Conservation (phyloP, 2,329 filamentous ascomycete genomes). For the Diplodia sapinea region DNA sequence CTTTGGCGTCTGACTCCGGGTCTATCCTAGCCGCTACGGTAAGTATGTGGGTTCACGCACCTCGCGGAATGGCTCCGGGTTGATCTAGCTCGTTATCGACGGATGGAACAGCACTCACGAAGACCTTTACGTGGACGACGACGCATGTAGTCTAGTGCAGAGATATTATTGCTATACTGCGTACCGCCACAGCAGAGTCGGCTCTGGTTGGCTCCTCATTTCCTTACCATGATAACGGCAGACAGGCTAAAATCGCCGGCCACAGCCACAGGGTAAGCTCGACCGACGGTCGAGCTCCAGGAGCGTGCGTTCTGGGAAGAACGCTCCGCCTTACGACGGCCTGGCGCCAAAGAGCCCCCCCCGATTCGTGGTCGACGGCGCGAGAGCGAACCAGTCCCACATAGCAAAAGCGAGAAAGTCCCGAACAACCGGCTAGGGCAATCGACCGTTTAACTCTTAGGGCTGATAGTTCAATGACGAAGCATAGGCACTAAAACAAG, state of each 20-base stretch:
- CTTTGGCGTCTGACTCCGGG: background rate
- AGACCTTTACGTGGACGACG: too few species aligned
- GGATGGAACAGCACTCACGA: too few species aligned
- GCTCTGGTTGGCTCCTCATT: background rate
- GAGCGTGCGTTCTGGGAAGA: background rate
- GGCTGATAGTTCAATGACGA: conserved; percentile 5
- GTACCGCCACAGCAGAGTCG: background rate
- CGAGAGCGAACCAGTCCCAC: background rate
- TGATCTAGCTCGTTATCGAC: background rate
- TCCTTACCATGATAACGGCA: background rate
- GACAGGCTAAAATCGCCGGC: background rate
- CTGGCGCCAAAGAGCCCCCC: background rate
- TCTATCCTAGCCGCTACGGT: background rate
- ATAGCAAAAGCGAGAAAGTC: background rate
- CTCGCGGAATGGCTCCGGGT: conserved; percentile 11
- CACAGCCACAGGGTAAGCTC: conserved; percentile 1
- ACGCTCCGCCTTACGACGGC: background rate
- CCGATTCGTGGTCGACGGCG: background rate
- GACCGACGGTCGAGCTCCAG: background rate
- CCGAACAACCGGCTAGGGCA: background rate
- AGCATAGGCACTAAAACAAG: background rate
- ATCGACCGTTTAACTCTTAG: conserved; percentile 6
- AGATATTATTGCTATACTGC: too few species aligned
- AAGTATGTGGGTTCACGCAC: background rate
- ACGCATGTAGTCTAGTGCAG: too few species aligned